Evolutionary conservation across 2,329 filamentous ascomycete species (phyloP).

Genomic region (Arthrobotrys entomopaga): DNA sequence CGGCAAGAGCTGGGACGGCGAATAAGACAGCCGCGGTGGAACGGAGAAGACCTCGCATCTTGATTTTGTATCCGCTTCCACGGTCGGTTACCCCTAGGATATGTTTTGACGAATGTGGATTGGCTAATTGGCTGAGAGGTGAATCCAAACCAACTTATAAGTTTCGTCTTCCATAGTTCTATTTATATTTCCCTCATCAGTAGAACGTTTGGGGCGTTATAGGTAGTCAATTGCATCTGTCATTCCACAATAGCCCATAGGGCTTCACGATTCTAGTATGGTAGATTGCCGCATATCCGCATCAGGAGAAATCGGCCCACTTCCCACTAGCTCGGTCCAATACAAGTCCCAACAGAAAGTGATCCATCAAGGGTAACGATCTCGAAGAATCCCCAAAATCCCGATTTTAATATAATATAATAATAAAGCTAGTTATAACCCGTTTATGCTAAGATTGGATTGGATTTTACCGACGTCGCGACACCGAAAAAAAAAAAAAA

Average conservation of each 20-base stretch:
- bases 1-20: conserved; percentile 16
- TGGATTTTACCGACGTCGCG: conserved; percentile 30
- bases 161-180: not conserved
- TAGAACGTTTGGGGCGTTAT: not conserved
- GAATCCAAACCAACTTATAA: not conserved
- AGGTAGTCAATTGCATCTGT: not conserved
- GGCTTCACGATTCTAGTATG: not conserved
- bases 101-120: too few relatives aligned
- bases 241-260: conserved; percentile 2
- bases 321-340: not conserved
- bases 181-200: not conserved
- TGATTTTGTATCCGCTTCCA: conserved; percentile 5
- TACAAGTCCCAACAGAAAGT: not conserved
- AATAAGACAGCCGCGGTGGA: conserved; percentile 33
- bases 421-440: conserved; percentile 14
- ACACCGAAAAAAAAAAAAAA: too few relatives aligned
- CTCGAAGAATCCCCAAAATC: conserved; percentile 12
- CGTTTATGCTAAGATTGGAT: conserved; percentile 47
- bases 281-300: not conserved
- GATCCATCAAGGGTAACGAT: not conserved
- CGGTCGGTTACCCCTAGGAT: not conserved
- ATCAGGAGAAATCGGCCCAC: not conserved
- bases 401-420: conserved; percentile 3
- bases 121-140: not conserved
- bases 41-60: conserved; percentile 31